A percentile compares a stretch with the other conserved stretches of the same genome.
Conservation (phyloP, 139 green algal genomes). For the Coelastrella sp. region DNA sequence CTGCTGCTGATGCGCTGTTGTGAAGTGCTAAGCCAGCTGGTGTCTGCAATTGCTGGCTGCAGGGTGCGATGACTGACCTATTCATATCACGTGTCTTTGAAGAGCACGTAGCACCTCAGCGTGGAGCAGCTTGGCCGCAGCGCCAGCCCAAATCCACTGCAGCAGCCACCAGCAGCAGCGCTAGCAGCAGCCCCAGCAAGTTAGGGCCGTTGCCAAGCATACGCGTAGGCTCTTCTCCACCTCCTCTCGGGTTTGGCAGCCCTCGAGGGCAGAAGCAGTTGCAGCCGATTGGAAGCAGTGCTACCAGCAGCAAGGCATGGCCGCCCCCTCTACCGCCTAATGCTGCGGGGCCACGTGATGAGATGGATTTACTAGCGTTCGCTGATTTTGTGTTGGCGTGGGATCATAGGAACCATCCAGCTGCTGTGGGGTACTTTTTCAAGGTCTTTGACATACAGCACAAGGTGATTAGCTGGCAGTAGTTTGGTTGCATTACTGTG, state of each 20-base stretch:
- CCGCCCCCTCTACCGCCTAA: slow-evolving; percentile 20
- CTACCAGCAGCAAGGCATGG: slow-evolving; percentile 2
- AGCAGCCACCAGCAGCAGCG: background rate
- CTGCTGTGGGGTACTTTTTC: slow-evolving; percentile 81
- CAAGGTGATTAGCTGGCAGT: slow-evolving; percentile 37
- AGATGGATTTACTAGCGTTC: slow-evolving; percentile 83
- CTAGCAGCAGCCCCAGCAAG: slow-evolving; percentile 27
- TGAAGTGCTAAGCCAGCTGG: no score
- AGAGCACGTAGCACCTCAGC: slow-evolving; percentile 62
- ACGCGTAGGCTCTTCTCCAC: background rate
- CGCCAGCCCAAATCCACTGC: background rate
- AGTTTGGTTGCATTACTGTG: background rate
- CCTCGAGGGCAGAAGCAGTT: background rate
- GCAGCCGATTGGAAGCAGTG: background rate
- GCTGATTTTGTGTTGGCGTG: slow-evolving; percentile 83
- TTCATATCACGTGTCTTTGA: slow-evolving; percentile 81
- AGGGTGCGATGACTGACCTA: slow-evolving; percentile 72
- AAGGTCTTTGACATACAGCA: slow-evolving; percentile 78
- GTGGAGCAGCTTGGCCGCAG: slow-evolving; percentile 14
- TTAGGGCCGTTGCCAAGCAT: slow-evolving; percentile 6
- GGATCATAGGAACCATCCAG: slow-evolving; percentile 69
- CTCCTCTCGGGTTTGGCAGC: background rate
- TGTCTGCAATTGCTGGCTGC: background rate
- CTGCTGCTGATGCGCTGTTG: no score
- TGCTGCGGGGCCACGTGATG: slow-evolving; percentile 44